Base-by-base conservation (phyloP, 1,284 basidiomycete species). In the Leucoagaricus sp. region DNA sequence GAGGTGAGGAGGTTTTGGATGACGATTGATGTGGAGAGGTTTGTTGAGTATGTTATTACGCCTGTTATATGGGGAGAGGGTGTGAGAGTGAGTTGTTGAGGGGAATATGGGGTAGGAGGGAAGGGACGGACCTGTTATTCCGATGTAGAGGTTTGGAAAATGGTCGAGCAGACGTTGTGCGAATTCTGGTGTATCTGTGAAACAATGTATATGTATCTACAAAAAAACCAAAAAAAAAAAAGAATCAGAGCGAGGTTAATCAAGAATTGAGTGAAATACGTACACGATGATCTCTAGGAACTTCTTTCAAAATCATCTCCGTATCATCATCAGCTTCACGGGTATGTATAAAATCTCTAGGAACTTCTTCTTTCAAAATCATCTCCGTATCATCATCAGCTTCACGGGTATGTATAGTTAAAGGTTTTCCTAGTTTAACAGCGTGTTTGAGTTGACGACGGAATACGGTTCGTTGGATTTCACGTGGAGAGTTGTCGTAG, bases 241-340 rank as follows among this genome's bases (percentile, higher is more conserved):
- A 1, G 34, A 19, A 9, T 13, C 5, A 45, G 15, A n/a, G 23
- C n/a, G n/a, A n/a, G n/a, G n/a, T n/a, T n/a, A n/a, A n/a, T n/a
- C n/a, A 28, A 17, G 31, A 25, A 44, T 21, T 44, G 25, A 21
- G 31, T 17, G n/a, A n/a, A n/a, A n/a, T 29, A 63, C 72, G 3
- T 31, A 88, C 89, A 63, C 77, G 82, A 66, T 90, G 84, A 46
- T 87, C 82, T 53, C 74, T 77, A 0, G 91, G 91, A n/a, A n/a
- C 77, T 19, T 78, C 81, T 63, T 88, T 92, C 59, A 94, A 63
- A 49, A 93, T 90, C 7, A 80, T 72, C 63, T 90, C 88, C 0
- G 88, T 89, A 64, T 93, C 91, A 10, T 82, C 85, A 56, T 93
- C 89, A 0, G 91, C 91, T 66, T 91, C 89, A 4, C 89, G 79